A percentile compares a stretch with the other conserved stretches of the same genome.
Evolutionary conservation across 768 basidiomycete genomes (phyloP).

Genomic region (Artomyces pyxidatus): DNA sequence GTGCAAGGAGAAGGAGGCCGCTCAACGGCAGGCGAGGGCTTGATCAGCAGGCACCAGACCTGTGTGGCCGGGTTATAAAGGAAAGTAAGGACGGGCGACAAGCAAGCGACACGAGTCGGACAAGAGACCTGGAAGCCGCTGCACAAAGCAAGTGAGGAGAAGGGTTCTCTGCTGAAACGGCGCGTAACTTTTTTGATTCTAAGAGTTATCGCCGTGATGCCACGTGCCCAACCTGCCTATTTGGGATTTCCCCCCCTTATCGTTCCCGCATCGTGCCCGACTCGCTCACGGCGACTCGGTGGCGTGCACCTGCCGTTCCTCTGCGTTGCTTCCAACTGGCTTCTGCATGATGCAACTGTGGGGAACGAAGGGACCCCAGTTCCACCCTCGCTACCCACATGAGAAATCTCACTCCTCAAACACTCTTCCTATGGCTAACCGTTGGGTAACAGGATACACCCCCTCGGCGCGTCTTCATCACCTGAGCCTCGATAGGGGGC

Average conservation of each 20-base stretch:
- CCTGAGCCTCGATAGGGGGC: neutral
- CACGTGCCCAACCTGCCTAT: neutral
- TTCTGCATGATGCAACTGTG: no score
- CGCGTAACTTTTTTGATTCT: neutral
- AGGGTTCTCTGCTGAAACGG: no score
- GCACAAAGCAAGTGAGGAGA: no score
- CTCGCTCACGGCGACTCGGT: neutral
- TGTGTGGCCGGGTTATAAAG: neutral
- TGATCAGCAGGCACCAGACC: neutral
- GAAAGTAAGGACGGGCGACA: neutral
- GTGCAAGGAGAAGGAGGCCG: no score
- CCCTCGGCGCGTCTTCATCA: neutral
- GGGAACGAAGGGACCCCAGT: neutral
- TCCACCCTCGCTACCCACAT: no score
- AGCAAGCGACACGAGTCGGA: neutral
- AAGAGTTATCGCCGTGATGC: neutral
- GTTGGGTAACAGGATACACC: neutral
- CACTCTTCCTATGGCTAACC: no score
- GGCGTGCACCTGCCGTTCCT: neutral
- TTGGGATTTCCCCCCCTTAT: neutral
- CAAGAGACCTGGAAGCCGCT: no score
- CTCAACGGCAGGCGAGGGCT: neutral
- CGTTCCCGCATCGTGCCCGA: constrained; percentile 1
- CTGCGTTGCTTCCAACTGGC: no score
- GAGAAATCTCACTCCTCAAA: no score